phyloP scores from a whole-genome alignment of 1,284 basidiomycete species.

The Jaminaea rosea region DNA sequence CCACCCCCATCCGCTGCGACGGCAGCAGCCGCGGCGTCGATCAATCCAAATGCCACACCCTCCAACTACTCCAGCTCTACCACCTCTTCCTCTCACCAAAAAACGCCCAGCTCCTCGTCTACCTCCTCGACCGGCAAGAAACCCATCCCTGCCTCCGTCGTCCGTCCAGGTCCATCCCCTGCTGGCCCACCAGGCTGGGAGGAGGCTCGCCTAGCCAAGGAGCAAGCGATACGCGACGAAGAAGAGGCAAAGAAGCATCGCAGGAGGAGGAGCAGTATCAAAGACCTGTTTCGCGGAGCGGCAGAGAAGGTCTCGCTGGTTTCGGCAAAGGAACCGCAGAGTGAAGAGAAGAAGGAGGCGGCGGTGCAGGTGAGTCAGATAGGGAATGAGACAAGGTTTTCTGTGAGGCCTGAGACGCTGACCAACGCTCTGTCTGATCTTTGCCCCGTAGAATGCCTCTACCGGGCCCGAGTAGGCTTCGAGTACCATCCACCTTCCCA shows the following conservation, averaged over 20 bases:
- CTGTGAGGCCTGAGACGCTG: neutral
- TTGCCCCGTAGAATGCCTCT: neutral
- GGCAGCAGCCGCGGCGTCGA: too few species aligned
- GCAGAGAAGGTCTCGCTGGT: constrained; percentile 34
- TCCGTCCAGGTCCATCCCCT: constrained; percentile 23
- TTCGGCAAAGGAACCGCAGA: constrained; percentile 15
- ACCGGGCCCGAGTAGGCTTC: neutral
- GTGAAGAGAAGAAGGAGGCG: neutral
- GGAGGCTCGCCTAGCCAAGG: constrained; percentile 16
- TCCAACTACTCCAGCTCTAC: too few species aligned
- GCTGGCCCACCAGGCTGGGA: constrained; percentile 32
- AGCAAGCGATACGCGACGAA: constrained; percentile 14
- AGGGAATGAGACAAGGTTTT: neutral
- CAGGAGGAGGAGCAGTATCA: constrained; percentile 17
- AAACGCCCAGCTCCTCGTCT: too few species aligned
- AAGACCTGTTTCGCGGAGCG: constrained; percentile 25
- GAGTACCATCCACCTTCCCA: neutral
- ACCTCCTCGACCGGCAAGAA: neutral
- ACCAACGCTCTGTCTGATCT: neutral
- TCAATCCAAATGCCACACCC: too few species aligned
- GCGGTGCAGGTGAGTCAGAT: neutral
- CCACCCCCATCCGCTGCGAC: too few species aligned
- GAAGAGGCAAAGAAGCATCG: neutral
- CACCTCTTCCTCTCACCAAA: too few species aligned
- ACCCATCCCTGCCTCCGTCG: constrained; percentile 12